Evolutionary conservation across 2,329 filamentous ascomycete species (phyloP).

Genomic region (Blastomyces silverae): DNA sequence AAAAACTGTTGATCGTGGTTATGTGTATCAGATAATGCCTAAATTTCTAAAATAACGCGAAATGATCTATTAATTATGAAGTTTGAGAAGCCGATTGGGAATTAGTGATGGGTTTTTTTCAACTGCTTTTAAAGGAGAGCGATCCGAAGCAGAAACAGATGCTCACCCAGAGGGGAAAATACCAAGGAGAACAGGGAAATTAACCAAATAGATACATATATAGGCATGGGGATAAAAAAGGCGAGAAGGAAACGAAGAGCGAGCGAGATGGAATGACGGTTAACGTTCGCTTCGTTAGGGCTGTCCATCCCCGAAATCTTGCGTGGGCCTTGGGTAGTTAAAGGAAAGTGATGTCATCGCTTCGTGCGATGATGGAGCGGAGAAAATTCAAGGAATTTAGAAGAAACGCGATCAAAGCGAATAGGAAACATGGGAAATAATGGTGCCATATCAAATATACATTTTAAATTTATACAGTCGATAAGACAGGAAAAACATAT

Average conservation of each 20-base stretch:
- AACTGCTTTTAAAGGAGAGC: neutral
- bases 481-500: neutral
- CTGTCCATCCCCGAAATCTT: neutral
- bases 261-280: neutral
- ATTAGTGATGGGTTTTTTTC: no score
- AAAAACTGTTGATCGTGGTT: neutral
- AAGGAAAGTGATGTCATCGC: constrained; percentile 1
- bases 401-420: neutral
- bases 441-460: no score
- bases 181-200: neutral
- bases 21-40: neutral
- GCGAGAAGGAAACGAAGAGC: neutral
- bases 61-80: neutral
- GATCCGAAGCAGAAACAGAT: neutral
- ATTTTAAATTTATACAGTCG: neutral
- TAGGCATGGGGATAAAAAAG: neutral
- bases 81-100: neutral
- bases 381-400: constrained; percentile 3
- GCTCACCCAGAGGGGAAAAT: neutral
- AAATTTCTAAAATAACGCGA: neutral
- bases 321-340: neutral
- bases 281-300: neutral
- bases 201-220: constrained; percentile 1
- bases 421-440: no score
- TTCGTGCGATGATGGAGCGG: neutral